Conservation (phyloP, 164 flowering plant genomes). For the Vitis cinerea region DNA sequence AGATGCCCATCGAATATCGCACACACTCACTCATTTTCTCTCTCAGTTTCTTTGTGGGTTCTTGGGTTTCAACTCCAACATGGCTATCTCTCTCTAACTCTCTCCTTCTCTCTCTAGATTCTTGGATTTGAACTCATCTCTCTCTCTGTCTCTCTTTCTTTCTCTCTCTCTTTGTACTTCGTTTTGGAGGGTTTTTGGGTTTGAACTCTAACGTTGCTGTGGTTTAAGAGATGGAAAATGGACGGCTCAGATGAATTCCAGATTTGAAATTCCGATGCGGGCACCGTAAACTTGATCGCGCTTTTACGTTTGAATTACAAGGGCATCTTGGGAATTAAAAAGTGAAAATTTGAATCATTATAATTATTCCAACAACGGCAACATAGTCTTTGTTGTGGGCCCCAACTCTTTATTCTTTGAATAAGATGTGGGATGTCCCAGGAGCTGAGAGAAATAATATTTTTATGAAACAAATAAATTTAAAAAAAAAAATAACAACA, state of each 20-base stretch:
- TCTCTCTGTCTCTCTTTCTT: conserved; percentile 2
- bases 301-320: conserved; percentile 35
- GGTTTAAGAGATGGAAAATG: conserved; percentile 8
- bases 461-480: no score
- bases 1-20: no score
- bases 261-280: conserved; percentile 11
- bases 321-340: conserved; percentile 13
- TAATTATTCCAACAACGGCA: conserved; percentile 14
- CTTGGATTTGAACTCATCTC: background rate
- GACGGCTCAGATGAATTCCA: conserved; percentile 33
- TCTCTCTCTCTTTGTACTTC: conserved; percentile 6
- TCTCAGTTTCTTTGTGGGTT: background rate
- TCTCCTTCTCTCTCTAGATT: conserved; percentile 8
- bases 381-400: conserved; percentile 1
- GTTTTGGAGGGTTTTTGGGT: background rate
- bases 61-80: conserved; percentile 4
- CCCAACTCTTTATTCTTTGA: no score
- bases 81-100: background rate
- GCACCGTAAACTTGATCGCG: conserved; percentile 21
- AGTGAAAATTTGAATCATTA: background rate
- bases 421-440: no score
- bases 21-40: no score
- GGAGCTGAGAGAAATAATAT: no score
- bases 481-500: no score
- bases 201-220: conserved; percentile 1